A percentile compares a stretch with the other conserved stretches of the same genome.
Conservation (phyloP, 345 rosid species). For the Bruguiera parviflora region DNA sequence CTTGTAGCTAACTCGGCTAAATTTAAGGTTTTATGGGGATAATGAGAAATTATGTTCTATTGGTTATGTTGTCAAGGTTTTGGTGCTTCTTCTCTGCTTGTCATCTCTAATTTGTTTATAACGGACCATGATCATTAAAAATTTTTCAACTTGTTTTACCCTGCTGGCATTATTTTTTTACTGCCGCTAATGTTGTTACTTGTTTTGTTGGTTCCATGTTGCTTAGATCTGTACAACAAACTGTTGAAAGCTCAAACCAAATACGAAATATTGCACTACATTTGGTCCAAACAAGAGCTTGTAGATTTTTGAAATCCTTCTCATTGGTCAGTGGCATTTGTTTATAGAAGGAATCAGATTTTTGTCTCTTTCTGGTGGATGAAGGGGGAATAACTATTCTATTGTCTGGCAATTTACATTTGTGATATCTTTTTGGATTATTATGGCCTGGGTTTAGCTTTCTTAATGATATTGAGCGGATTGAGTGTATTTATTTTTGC, state of each 20-base stretch:
- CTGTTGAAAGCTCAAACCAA: slow-evolving; percentile 41
- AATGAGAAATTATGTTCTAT: background rate
- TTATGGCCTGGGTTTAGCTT: slow-evolving; percentile 19
- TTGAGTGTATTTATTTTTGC: slow-evolving; percentile 27
- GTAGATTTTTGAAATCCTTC: slow-evolving; percentile 21
- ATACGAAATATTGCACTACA: slow-evolving; percentile 25
- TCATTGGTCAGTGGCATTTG: slow-evolving; percentile 21
- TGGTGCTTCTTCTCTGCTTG: background rate
- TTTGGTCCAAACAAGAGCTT: slow-evolving; percentile 30
- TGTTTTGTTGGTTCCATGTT: slow-evolving; percentile 28
- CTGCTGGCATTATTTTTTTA: background rate
- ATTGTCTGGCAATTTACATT: slow-evolving; percentile 12
- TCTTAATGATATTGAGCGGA: slow-evolving; percentile 22
- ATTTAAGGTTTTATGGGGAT: background rate
- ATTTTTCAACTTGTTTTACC: background rate
- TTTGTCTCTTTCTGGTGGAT: slow-evolving; percentile 23
- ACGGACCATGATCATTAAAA: background rate
- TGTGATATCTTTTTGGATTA: background rate
- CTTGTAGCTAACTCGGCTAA: background rate
- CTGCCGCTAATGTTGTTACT: slow-evolving; percentile 24
- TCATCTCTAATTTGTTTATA: background rate
- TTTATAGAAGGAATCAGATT: slow-evolving; percentile 20
- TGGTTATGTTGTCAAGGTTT: background rate
- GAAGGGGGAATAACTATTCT: slow-evolving; percentile 25
- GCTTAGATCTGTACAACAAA: slow-evolving; percentile 42